phyloP scores from a whole-genome alignment of 179 eudicot genomes.

The Actinidia arguta region DNA sequence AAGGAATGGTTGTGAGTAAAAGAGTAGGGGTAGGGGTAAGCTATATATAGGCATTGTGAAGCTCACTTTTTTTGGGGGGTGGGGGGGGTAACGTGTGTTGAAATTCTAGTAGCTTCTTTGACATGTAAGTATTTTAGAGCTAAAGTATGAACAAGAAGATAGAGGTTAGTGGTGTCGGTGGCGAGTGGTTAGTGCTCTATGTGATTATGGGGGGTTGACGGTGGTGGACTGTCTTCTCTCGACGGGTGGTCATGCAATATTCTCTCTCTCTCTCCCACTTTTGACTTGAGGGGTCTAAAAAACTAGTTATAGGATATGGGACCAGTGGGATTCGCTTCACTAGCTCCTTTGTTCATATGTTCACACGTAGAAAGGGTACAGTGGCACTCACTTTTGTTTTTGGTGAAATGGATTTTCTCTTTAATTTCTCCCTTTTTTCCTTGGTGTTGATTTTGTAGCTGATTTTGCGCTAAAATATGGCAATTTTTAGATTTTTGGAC shows the following conservation, averaged over 20 bases:
- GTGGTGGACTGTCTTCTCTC: not conserved
- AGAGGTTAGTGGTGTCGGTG: not conserved
- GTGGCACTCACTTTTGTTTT: no score
- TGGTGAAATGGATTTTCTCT: no score
- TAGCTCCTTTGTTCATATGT: not conserved
- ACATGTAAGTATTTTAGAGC: not conserved
- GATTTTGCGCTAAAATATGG: no score
- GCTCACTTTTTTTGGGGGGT: not conserved
- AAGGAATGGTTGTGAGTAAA: slow-evolving; percentile 8
- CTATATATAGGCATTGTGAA: slow-evolving; percentile 14
- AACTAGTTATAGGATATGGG: not conserved
- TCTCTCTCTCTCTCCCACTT: slow-evolving; percentile 5
- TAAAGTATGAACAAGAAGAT: not conserved
- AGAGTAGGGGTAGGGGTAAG: not conserved
- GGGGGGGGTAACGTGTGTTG: no score
- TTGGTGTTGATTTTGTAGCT: no score
- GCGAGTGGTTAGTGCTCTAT: no score
- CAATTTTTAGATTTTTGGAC: no score
- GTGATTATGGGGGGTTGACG: not conserved
- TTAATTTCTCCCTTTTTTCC: no score
- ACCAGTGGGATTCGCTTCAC: not conserved
- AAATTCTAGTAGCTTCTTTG: slow-evolving; percentile 5
- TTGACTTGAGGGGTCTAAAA: slow-evolving; percentile 1
- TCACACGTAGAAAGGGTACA: not conserved
- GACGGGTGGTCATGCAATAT: not conserved